Conservation (phyloP, 306 rosid genomes). For the Prunus kanzakura region DNA sequence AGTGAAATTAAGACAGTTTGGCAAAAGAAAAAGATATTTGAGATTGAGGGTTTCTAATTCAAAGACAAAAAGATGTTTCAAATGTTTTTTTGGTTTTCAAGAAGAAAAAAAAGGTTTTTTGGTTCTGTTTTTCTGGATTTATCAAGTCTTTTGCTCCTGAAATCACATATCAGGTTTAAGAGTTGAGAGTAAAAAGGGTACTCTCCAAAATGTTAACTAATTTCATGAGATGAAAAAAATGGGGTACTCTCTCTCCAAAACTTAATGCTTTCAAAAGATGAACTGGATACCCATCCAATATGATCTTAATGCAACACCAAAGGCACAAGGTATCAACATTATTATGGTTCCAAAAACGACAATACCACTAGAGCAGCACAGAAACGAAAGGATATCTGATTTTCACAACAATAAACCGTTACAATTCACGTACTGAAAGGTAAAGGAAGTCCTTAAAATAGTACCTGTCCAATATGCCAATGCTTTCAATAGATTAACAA, state of each 20-base stretch:
- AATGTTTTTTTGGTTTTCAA: not conserved
- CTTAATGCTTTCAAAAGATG: not conserved
- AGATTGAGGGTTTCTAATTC: not conserved
- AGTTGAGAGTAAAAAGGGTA: not conserved
- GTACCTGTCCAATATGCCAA: slow-evolving; percentile 83
- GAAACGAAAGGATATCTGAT: not conserved
- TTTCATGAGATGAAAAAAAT: not conserved
- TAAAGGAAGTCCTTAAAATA: not conserved
- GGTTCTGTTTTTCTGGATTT: not conserved
- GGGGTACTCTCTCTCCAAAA: not conserved
- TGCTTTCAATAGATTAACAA: slow-evolving; percentile 59
- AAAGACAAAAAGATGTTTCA: not conserved
- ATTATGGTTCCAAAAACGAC: not conserved
- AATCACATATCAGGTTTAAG: not conserved
- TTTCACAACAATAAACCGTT: not conserved
- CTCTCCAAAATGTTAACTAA: not conserved
- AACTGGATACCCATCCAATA: not conserved
- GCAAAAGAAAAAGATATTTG: not conserved
- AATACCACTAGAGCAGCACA: not conserved
- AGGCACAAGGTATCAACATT: not conserved
- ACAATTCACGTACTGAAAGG: not conserved
- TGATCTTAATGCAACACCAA: not conserved
- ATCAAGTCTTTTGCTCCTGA: not conserved
- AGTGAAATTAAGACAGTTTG: not conserved
- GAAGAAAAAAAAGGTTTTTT: not conserved